A percentile compares a stretch with the other conserved stretches of the same genome.
Conservation (phyloP, 352 stramenopile genomes). For the Phytophthora vignae region DNA sequence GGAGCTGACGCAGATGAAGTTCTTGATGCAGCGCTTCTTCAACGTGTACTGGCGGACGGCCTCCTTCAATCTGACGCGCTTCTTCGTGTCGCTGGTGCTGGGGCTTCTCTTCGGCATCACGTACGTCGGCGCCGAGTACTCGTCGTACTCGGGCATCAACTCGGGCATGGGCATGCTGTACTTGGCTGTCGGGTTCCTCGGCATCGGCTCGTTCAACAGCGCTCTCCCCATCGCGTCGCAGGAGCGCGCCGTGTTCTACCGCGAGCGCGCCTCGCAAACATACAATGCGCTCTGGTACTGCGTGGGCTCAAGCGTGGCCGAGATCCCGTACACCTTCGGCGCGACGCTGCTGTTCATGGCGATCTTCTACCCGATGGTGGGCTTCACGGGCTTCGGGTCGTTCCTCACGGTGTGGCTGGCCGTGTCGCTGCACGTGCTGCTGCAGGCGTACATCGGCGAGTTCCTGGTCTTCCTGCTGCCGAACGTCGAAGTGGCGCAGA, state of each 20-base stretch:
- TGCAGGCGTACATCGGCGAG: conserved; percentile 47
- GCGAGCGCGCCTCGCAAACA: conserved; percentile 25
- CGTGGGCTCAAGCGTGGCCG: conserved; percentile 18
- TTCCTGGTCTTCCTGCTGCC: conserved; percentile 35
- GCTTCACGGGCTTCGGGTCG: conserved; percentile 45
- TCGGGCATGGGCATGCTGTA: conserved; percentile 80
- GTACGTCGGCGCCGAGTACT: conserved; percentile 58
- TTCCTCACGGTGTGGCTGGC: conserved; percentile 66
- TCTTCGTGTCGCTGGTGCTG: conserved; percentile 69
- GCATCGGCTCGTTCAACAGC: conserved; percentile 32
- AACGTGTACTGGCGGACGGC: conserved; percentile 83
- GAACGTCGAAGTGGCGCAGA: conserved; percentile 17
- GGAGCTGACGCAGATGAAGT: conserved; percentile 34
- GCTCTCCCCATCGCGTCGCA: conserved; percentile 19
- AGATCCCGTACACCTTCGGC: conserved; percentile 30
- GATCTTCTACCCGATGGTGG: conserved; percentile 32
- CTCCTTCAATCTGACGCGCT: conserved; percentile 42
- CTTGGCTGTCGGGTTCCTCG: conserved; percentile 73
- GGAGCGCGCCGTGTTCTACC: conserved; percentile 28
- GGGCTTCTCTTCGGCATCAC: conserved; percentile 78
- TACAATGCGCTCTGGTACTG: conserved; percentile 38
- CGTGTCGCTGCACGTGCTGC: conserved; percentile 39
- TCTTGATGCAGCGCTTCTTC: conserved; percentile 60
- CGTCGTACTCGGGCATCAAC: conserved; percentile 47
- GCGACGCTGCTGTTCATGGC: conserved; percentile 25